Evolutionary conservation across 2,329 filamentous ascomycete species (phyloP).

Genomic region (Paraphoma sp.): DNA sequence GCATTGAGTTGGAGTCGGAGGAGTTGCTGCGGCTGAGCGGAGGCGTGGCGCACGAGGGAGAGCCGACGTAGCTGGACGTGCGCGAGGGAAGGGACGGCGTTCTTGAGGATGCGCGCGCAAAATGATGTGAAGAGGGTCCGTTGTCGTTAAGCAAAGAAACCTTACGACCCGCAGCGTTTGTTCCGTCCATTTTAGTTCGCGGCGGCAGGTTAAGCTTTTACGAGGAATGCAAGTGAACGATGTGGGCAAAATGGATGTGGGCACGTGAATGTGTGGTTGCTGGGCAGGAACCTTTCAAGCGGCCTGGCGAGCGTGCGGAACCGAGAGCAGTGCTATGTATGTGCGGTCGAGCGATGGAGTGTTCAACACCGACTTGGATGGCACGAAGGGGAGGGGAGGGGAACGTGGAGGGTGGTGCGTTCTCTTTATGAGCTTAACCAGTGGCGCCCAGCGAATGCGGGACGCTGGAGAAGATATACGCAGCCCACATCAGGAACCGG

Average conservation of each 20-base stretch:
- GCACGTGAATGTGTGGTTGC: slow-evolving; percentile 25
- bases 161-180: slow-evolving; percentile 57
- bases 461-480: background rate
- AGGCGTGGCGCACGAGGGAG: slow-evolving; percentile 57
- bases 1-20: slow-evolving; percentile 52
- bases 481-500: background rate
- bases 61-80: slow-evolving; percentile 54
- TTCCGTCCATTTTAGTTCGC: slow-evolving; percentile 57
- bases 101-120: slow-evolving; percentile 45
- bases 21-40: slow-evolving; percentile 55
- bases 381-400: background rate
- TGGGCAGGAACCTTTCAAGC: background rate
- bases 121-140: slow-evolving; percentile 36
- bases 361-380: too few relatives aligned
- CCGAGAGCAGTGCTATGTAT: background rate
- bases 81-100: slow-evolving; percentile 47
- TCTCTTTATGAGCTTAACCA: background rate
- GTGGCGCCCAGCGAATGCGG: background rate
- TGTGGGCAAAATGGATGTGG: slow-evolving; percentile 14
- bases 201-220: slow-evolving; percentile 35
- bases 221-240: slow-evolving; percentile 27
- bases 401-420: background rate
- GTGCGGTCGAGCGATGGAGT: too few relatives aligned
- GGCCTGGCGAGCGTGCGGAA: background rate
- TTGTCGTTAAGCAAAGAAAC: slow-evolving; percentile 60